A percentile compares a stretch with the other conserved stretches of the same genome.
phyloP scores from a whole-genome alignment of 2,329 filamentous ascomycete species.

The Davidsoniella eucalypti region DNA sequence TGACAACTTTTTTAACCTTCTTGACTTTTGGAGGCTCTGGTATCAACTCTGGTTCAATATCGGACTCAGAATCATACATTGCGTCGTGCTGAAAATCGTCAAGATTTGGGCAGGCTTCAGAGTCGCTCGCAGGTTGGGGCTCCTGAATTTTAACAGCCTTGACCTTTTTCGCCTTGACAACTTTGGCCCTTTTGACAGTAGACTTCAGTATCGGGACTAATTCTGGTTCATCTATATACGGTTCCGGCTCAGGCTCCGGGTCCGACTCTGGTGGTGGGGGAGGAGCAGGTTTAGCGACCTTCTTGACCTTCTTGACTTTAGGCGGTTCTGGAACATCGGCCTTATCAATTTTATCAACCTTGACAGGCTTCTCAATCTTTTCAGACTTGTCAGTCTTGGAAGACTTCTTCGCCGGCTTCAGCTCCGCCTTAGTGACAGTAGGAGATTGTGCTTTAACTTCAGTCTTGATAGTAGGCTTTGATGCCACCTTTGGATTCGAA shows the following conservation, averaged over 20 bases:
- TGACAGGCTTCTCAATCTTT: neutral
- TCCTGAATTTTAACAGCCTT: slow-evolving; percentile 5
- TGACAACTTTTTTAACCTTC: slow-evolving; percentile 10
- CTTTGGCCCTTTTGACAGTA: slow-evolving; percentile 2
- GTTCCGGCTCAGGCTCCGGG: slow-evolving; percentile 15
- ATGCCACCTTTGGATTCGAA: neutral
- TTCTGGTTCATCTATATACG: neutral
- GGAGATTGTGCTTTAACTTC: neutral
- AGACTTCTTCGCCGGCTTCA: slow-evolving; percentile 4
- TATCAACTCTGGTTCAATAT: slow-evolving; percentile 14
- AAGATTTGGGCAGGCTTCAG: neutral
- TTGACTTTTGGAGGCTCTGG: slow-evolving; percentile 13
- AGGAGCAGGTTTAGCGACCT: slow-evolving; percentile 11
- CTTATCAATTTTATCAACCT: slow-evolving; percentile 2
- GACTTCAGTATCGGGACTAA: no score
- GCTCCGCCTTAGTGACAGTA: neutral
- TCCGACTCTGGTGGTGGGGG: slow-evolving; percentile 16
- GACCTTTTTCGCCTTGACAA: slow-evolving; percentile 1
- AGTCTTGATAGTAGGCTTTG: slow-evolving; percentile 4
- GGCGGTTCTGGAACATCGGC: slow-evolving; percentile 11
- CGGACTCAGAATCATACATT: neutral
- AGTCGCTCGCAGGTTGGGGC: slow-evolving; percentile 3
- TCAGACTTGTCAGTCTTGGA: slow-evolving; percentile 3
- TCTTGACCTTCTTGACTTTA: neutral
- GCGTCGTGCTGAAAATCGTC: slow-evolving; percentile 1